Base-by-base conservation (phyloP, 2,329 filamentous ascomycete genomes). In the Sporothrix globosa region DNA sequence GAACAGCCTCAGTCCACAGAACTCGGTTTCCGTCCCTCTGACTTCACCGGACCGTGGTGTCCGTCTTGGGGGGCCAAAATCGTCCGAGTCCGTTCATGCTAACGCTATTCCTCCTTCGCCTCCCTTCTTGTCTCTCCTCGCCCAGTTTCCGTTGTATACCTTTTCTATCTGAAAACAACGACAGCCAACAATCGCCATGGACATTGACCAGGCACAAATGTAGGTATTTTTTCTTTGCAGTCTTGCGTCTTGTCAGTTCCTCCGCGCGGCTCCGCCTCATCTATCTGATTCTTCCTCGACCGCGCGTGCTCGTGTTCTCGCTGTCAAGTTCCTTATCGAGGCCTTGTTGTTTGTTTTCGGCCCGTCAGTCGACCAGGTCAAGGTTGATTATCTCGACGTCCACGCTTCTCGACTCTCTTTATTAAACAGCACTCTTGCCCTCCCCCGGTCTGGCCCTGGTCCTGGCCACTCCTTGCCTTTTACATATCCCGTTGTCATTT, bases 141-240 rank as follows among this genome's bases (percentile, higher is more conserved):
- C 44, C 61, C 75, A 82, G 80, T 76, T 78, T 78, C 77, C 77
- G 74, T 74, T 75, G 74, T 72, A 76, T 78, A 78, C 78, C 10
- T 53, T 10, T 24, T 67, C 39, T 44, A 79, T 30, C 17, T 66
- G 61, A 66, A 46, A n/a, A 48, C 56, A 46, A 46, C 14, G 41
- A 46, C 13, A 9, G 6, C 39, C 27, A 52, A 24, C 14, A 77
- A 76, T 75, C 76, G 79, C 77, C 80, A 86, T 87, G 85, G 83
- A 86, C 76, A 80, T 83, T 73, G 81, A 78, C 76, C 83, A 86
- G 76, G 79, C 82, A 76, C 82, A 85, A 76, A 77, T 86, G 85
- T 88, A 85, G 79, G 85, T 76, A 13, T 44, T 17, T 44, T 13
- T 74, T 27, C 13, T 63, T 14, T 74, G 21, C 27, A 14, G 60